These are phyloP conservation scores for Ophiosphaerella korrae DNA, from an alignment of 2,329 filamentous ascomycete genomes.

Conservation along the genomic window DNA sequence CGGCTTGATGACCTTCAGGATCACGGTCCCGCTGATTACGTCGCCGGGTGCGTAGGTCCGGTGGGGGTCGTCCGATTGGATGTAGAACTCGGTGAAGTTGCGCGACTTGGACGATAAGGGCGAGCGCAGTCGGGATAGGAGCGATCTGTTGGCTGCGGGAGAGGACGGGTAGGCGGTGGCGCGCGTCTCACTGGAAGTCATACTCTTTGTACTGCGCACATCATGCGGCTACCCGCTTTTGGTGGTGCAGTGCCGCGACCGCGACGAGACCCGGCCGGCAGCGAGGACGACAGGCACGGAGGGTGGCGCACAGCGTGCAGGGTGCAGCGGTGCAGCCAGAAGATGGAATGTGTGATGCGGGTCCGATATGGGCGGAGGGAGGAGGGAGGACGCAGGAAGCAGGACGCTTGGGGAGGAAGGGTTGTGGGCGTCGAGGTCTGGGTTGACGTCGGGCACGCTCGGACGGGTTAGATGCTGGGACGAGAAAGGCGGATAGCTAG, in stretches of 20 bases:
- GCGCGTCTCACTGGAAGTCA: slow-evolving; percentile 47
- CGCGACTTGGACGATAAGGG: slow-evolving; percentile 63
- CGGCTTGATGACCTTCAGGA: slow-evolving; percentile 74
- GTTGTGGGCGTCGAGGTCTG: slow-evolving; percentile 15
- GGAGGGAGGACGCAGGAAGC: slow-evolving; percentile 2
- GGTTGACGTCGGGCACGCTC: slow-evolving; percentile 29
- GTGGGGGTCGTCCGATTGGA: slow-evolving; percentile 77
- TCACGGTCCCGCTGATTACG: slow-evolving; percentile 72
- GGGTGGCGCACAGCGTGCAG: background rate
- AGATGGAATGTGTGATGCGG: background rate
- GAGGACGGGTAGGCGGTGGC: slow-evolving; percentile 36
- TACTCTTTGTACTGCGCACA: slow-evolving; percentile 45
- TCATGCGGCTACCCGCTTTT: slow-evolving; percentile 45
- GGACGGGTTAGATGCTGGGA: slow-evolving; percentile 29
- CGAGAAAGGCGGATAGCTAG: slow-evolving; percentile 18
- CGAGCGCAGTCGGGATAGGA: slow-evolving; percentile 61
- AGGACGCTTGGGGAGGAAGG: background rate
- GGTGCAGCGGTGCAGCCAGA: background rate
- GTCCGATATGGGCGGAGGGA: background rate
- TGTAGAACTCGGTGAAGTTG: slow-evolving; percentile 77
- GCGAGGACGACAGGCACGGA: slow-evolving; percentile 3
- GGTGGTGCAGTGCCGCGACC: slow-evolving; percentile 12
- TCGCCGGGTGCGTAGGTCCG: slow-evolving; percentile 78
- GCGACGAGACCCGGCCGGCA: slow-evolving; percentile 6
- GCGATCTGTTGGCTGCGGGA: slow-evolving; percentile 38